Percentiles rank a stretch among this genome's conserved stretches.
Evolutionary conservation across 1,284 basidiomycete genomes (phyloP).

Genomic region (Ganoderma lucidum): DNA sequence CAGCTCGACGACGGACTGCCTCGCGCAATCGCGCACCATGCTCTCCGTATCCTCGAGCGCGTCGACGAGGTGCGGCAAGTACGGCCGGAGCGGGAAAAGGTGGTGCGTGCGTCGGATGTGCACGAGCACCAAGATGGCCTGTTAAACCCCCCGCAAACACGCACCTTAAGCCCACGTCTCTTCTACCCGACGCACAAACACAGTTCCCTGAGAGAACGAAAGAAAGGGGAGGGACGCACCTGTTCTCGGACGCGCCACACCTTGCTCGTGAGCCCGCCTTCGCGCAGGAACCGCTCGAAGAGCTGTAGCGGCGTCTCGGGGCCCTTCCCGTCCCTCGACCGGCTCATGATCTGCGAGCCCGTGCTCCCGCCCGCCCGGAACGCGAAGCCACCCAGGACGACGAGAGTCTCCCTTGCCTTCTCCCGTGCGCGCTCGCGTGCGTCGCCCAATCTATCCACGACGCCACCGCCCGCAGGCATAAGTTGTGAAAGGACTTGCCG

Average conservation of each 20-base stretch:
- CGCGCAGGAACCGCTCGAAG: slow-evolving; percentile 81
- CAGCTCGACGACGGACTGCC: slow-evolving; percentile 82
- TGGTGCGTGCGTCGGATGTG: slow-evolving; percentile 72
- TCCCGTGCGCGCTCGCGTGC: slow-evolving; percentile 74
- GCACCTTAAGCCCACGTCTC: slow-evolving; percentile 12
- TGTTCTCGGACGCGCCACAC: slow-evolving; percentile 87
- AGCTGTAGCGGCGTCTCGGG: slow-evolving; percentile 77
- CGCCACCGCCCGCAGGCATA: slow-evolving; percentile 69
- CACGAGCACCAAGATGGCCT: slow-evolving; percentile 74
- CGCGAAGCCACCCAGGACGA: slow-evolving; percentile 75
- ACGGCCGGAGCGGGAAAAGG: slow-evolving; percentile 85
- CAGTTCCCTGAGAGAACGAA: not conserved
- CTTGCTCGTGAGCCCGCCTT: slow-evolving; percentile 79
- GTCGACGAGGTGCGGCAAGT: slow-evolving; percentile 83
- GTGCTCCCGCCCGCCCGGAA: slow-evolving; percentile 57
- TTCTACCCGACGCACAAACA: slow-evolving; percentile 1
- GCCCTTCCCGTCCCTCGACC: slow-evolving; percentile 71
- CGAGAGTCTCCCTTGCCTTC: slow-evolving; percentile 79
- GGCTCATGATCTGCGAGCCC: slow-evolving; percentile 48
- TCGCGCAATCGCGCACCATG: slow-evolving; percentile 87
- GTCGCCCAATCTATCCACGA: slow-evolving; percentile 87
- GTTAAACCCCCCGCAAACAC: slow-evolving; percentile 12
- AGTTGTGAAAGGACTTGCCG: slow-evolving; percentile 74
- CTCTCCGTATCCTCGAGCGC: slow-evolving; percentile 91
- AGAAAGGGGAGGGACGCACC: slow-evolving; percentile 49